Conservation (phyloP, 2,329 filamentous ascomycete species). For the Diaporthe capsici region DNA sequence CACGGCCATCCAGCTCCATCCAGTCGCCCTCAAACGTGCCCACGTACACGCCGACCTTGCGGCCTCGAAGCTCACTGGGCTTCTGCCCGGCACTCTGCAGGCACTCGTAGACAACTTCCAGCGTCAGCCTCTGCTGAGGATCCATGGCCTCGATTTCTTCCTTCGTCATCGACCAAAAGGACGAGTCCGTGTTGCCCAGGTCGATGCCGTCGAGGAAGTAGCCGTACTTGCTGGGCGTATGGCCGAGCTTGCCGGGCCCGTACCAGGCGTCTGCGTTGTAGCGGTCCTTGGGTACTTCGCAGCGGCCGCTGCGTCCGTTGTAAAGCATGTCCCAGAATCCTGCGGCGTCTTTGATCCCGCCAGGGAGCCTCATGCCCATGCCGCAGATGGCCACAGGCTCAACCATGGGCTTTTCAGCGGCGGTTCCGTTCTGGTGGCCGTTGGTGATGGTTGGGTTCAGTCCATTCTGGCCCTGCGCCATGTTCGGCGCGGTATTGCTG, state of each 20-base stretch:
- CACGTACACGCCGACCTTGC: constrained; percentile 44
- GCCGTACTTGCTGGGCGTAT: constrained; percentile 46
- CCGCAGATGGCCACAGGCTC: constrained; percentile 51
- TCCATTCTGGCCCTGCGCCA: not conserved
- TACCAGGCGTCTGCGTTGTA: constrained; percentile 11
- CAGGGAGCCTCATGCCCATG: constrained; percentile 52
- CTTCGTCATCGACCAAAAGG: constrained; percentile 22
- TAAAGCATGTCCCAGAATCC: constrained; percentile 52
- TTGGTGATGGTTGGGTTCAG: not conserved
- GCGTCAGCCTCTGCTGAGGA: constrained; percentile 32
- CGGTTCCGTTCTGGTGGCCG: not conserved
- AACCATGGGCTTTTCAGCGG: constrained; percentile 32
- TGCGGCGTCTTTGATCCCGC: constrained; percentile 45
- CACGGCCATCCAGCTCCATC: constrained; percentile 33
- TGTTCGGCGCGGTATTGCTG: not conserved
- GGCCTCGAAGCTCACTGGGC: constrained; percentile 41
- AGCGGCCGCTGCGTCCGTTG: constrained; percentile 46
- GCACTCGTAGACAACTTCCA: constrained; percentile 37
- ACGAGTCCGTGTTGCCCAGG: constrained; percentile 17
- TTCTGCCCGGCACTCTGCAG: constrained; percentile 44
- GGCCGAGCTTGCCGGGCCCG: constrained; percentile 53
- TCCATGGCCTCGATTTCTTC: constrained; percentile 21
- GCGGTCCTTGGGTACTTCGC: constrained; percentile 18
- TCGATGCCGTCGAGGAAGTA: constrained; percentile 34
- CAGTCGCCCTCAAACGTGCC: constrained; percentile 44